These are phyloP conservation scores for Amesomyces nigricolor DNA, from an alignment of 2,329 filamentous ascomycete genomes.

Conservation along the genomic window DNA sequence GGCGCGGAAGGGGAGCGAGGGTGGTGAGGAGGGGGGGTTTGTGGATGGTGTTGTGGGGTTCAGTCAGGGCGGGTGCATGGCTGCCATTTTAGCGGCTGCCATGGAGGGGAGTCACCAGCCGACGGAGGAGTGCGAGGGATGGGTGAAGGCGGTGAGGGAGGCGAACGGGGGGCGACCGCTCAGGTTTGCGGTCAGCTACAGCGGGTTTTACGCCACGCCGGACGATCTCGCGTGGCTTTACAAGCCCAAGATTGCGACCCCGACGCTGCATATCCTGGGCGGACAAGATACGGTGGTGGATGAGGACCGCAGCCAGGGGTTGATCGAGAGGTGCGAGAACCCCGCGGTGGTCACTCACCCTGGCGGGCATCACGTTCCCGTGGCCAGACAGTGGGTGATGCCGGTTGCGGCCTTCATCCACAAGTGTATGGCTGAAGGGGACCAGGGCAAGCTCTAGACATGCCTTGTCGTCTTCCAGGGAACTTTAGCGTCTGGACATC, in stretches of 20 bases:
- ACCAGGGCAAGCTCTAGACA: not conserved
- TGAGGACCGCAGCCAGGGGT: slow-evolving; percentile 60
- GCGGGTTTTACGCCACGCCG: slow-evolving; percentile 65
- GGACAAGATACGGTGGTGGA: slow-evolving; percentile 84
- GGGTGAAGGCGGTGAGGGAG: slow-evolving; percentile 42
- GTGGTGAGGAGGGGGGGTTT: not conserved
- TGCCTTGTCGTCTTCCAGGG: not conserved
- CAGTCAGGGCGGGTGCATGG: slow-evolving; percentile 69
- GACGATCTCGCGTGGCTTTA: slow-evolving; percentile 63
- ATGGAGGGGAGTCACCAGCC: slow-evolving; percentile 49
- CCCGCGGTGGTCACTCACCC: slow-evolving; percentile 63
- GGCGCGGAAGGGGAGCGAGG: not conserved
- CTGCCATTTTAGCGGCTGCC: slow-evolving; percentile 66
- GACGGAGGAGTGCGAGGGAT: slow-evolving; percentile 29
- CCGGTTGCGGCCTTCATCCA: slow-evolving; percentile 48
- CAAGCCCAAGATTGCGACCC: slow-evolving; percentile 68
- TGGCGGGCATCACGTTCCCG: slow-evolving; percentile 84
- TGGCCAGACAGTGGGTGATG: slow-evolving; percentile 73
- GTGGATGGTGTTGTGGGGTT: slow-evolving; percentile 73
- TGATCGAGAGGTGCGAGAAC: slow-evolving; percentile 60
- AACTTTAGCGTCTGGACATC: not conserved
- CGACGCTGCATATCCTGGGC: slow-evolving; percentile 75
- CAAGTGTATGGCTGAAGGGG: slow-evolving; percentile 21
- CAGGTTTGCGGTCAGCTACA: slow-evolving; percentile 71
- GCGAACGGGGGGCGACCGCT: slow-evolving; percentile 45